These are phyloP conservation scores for Rhizopus microsporus DNA, from an alignment of 371 early-diverging fungal genomes.

Conservation along the genomic window DNA sequence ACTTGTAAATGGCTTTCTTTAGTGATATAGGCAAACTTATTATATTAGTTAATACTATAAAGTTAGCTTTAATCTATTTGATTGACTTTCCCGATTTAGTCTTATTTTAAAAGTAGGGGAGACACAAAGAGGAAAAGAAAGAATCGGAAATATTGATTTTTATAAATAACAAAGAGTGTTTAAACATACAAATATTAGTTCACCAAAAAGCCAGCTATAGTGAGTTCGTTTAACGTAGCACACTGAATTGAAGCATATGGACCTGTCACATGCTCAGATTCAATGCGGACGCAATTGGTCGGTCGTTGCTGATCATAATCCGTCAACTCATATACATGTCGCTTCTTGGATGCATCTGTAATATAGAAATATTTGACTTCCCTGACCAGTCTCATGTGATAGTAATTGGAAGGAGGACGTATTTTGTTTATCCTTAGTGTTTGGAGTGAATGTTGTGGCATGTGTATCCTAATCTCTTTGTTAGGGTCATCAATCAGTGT, in stretches of 20 bases:
- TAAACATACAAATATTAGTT: too few species aligned
- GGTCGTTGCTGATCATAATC: conserved; percentile 15
- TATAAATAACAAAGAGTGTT: too few species aligned
- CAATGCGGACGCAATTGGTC: not conserved
- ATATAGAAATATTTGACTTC: conserved; percentile 10
- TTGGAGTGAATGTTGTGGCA: conserved; percentile 19
- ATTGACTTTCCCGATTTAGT: too few species aligned
- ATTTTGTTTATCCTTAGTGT: conserved; percentile 3
- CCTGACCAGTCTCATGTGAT: not conserved
- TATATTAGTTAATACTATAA: too few species aligned
- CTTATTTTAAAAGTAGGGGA: too few species aligned
- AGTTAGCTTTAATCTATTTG: too few species aligned
- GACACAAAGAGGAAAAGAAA: not conserved
- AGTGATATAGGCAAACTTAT: too few species aligned
- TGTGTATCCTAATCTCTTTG: conserved; percentile 11
- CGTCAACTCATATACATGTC: conserved; percentile 10
- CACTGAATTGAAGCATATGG: conserved; percentile 16
- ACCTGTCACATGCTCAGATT: not conserved
- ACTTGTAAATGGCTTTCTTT: too few species aligned
- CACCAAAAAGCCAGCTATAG: not conserved
- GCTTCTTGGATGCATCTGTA: not conserved
- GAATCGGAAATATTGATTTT: too few species aligned
- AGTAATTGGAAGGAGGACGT: conserved; percentile 5
- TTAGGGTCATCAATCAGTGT: conserved; percentile 11
- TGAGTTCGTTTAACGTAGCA: conserved; percentile 7